Percentiles rank a stretch among this genome's conserved stretches.
These are phyloP conservation scores for Cucumis melo DNA, from an alignment of 306 rosid genomes.

Conservation along the genomic window DNA sequence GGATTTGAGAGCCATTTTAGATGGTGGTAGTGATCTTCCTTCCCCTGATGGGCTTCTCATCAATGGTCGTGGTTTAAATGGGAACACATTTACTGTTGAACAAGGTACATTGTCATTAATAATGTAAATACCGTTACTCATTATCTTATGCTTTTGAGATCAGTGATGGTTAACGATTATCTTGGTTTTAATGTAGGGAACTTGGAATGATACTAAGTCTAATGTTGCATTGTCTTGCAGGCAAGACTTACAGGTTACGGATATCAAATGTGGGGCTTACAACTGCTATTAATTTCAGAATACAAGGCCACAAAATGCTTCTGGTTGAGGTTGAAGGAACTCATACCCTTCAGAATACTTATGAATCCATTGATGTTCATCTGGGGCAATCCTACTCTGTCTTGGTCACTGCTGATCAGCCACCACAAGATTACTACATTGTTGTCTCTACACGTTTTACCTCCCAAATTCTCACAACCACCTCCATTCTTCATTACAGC, in stretches of 20 bases:
- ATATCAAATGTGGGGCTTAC: constrained; percentile 75
- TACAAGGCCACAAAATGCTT: constrained; percentile 68
- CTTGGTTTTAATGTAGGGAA: background rate
- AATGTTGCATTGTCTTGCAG: constrained; percentile 16
- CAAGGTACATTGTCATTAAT: constrained; percentile 32
- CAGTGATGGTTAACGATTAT: background rate
- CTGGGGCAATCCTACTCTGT: constrained; percentile 73
- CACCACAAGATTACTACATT: constrained; percentile 53
- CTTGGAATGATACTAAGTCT: background rate
- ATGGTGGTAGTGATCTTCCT: constrained; percentile 66
- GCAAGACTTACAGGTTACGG: constrained; percentile 66
- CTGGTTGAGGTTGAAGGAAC: constrained; percentile 89
- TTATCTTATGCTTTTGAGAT: background rate
- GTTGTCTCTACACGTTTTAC: constrained; percentile 64
- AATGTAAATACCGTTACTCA: background rate
- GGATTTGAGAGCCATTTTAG: constrained; percentile 76
- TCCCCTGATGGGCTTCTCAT: constrained; percentile 73
- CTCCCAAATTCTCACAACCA: constrained; percentile 36
- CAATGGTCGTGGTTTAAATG: constrained; percentile 64
- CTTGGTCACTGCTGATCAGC: constrained; percentile 71
- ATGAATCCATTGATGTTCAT: constrained; percentile 71
- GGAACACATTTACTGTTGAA: constrained; percentile 44
- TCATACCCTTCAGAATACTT: constrained; percentile 63
- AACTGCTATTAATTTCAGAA: constrained; percentile 66
- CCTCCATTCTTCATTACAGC: constrained; percentile 55